These are phyloP conservation scores for Colletotrichum magnum DNA, from an alignment of 2,329 filamentous ascomycete genomes.

Conservation along the genomic window DNA sequence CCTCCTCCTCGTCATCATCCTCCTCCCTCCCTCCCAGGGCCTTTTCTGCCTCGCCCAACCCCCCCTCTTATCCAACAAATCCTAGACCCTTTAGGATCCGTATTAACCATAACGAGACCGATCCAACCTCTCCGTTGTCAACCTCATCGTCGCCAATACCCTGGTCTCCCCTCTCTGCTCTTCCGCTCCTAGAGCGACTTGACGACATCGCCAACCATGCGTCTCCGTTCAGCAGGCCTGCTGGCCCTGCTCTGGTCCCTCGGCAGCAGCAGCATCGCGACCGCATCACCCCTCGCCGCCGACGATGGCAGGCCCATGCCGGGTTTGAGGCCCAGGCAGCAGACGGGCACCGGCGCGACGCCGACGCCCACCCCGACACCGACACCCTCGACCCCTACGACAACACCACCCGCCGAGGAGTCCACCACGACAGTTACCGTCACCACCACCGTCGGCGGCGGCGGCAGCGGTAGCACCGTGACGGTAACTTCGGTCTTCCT, in stretches of 20 bases:
- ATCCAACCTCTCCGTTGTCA: constrained; percentile 3
- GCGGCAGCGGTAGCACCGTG: constrained; percentile 31
- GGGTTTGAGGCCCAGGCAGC: constrained; percentile 30
- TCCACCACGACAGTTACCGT: constrained; percentile 28
- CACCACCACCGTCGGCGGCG: constrained; percentile 18
- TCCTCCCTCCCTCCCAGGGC: not conserved
- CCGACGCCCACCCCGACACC: constrained; percentile 16
- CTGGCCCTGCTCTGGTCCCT: constrained; percentile 36
- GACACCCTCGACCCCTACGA: constrained; percentile 11
- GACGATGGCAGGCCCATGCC: constrained; percentile 23
- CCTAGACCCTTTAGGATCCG: not conserved
- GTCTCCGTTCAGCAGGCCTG: constrained; percentile 34
- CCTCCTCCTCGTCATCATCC: not conserved
- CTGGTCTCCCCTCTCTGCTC: not conserved
- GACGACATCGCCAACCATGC: constrained; percentile 27
- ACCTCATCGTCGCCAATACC: not conserved
- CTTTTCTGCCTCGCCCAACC: not conserved
- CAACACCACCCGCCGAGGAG: constrained; percentile 3
- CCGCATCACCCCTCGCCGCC: constrained; percentile 12
- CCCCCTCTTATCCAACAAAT: not conserved
- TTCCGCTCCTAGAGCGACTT: constrained; percentile 11
- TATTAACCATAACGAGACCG: not conserved
- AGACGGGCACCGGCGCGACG: constrained; percentile 13
- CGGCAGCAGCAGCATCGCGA: constrained; percentile 20
- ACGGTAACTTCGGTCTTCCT: constrained; percentile 29